phyloP scores from a whole-genome alignment of 2,329 filamentous ascomycete species.

The Magnaporthiopsis rhizophila region DNA sequence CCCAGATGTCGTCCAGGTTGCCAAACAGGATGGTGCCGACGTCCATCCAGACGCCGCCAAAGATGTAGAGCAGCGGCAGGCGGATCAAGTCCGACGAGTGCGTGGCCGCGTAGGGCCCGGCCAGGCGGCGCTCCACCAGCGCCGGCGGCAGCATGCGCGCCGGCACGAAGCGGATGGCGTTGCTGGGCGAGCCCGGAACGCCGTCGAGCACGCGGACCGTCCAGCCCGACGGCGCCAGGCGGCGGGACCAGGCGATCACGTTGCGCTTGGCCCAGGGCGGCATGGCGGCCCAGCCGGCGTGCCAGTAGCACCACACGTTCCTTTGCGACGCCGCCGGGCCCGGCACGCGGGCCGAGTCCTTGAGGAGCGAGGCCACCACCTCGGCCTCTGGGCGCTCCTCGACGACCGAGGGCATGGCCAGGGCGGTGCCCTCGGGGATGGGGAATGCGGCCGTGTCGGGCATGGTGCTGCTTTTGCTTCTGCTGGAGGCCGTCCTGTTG shows the following conservation, averaged over 20 bases:
- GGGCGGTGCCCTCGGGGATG: neutral
- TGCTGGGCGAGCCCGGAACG: slow-evolving; percentile 23
- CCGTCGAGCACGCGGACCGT: slow-evolving; percentile 31
- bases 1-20: slow-evolving; percentile 24
- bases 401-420: neutral
- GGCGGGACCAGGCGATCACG: slow-evolving; percentile 33
- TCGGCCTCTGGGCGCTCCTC: slow-evolving; percentile 20
- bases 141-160: slow-evolving; percentile 23
- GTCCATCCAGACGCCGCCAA: slow-evolving; percentile 31
- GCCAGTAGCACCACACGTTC: slow-evolving; percentile 39
- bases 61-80: slow-evolving; percentile 24
- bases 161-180: slow-evolving; percentile 25
- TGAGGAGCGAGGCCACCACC: slow-evolving; percentile 21
- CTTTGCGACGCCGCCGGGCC: slow-evolving; percentile 20
- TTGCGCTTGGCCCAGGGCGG: slow-evolving; percentile 29
- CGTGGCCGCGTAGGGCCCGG: slow-evolving; percentile 25
- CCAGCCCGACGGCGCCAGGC: slow-evolving; percentile 28
- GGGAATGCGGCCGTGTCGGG: neutral
- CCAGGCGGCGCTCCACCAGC: slow-evolving; percentile 30
- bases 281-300: slow-evolving; percentile 28
- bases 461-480: neutral
- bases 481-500: too few species aligned
- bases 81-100: slow-evolving; percentile 36
- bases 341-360: slow-evolving; percentile 24
- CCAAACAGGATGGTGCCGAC: slow-evolving; percentile 27